Evolutionary conservation across 805 yeast species (phyloP), one percentile per base, ranked within the genome.

Genomic region (Saturnispora mendoncae): DNA sequence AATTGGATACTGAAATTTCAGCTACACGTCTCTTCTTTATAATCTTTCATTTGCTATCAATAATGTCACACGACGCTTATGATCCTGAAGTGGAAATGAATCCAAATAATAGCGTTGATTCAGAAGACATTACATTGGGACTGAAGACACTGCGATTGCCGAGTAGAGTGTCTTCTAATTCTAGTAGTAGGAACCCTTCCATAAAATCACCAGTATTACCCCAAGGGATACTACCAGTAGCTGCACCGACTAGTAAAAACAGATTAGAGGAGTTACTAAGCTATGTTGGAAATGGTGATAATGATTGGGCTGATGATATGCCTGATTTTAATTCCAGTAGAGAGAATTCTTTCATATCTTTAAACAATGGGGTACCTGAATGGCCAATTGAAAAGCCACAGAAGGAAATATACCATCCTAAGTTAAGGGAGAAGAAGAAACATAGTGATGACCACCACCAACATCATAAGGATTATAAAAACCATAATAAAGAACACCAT

Each of bases 281-380:
- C 19, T 32, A 38, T 14, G 19, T 15, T 13, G 41, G 41, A 7
- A 36, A 38, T 28, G 36, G 13, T 14, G 26, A 21, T 4, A 19
- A 24, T 32, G 36, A 38, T 26, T 38, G 41, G 41, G 41, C 36
- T 26, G 41, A 31, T 14, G 41, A 38, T 31, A 32, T 32, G 27
- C 29, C 27, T 6, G 41, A 38, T 14, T 38, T 38, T 17, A 32
- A 25, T 21, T 38, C 14, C 20, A 25, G 24, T 3, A 30, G 23
- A 23, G 21, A 29, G 8, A 28, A 30, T 24, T 23, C n/a, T 7
- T 38, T 30, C n/a, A 30, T 10, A 12, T 6, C 19, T 5, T 12
- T 21, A 14, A 7, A 7, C 6, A n/a, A 7, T 6, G 9, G 9
- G 25, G 25, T 6, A 23, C 14, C 19, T 6, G 10, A 10, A n/a